Base-by-base conservation (phyloP, 305 asterid genomes). In the Fraxinus floribunda region DNA sequence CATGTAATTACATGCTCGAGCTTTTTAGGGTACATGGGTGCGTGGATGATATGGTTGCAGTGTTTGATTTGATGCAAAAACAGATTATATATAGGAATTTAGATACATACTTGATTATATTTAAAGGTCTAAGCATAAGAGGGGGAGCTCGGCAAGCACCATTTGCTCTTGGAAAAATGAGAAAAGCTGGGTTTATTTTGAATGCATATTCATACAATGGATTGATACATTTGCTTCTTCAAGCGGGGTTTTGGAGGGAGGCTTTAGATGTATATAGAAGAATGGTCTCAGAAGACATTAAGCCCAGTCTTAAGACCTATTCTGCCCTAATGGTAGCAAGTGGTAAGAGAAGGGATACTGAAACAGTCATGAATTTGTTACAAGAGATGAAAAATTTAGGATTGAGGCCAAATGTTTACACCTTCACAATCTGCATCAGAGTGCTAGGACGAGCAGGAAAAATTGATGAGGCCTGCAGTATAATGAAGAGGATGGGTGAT, bases 241-340 rank as follows among this genome's bases (percentile, higher is more conserved):
- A 92, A 83, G 93, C 91, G 38, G 97, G 98, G 66, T 92, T 87
- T 80, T 85, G 88, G 86, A 87, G 83, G 86, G 97, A 95, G 90
- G 97, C 91, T 78, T 86, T 95, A 71, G 79, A 82, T 79, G 84
- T 90, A 10, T 92, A 94, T 84, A 90, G 85, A 70, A 90, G 97
- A 88, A 93, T 94, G 97, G 87, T 95, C 34, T 89, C 90, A 1
- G 99, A 94, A 84, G 93, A 85, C 80, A 84, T 89, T 87, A 95
- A 90, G 88, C 99, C 98, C 41, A 94, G 97, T 85, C 97, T 94
- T 84, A 95, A 95, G 88, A 90, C 98, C 15, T 95, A 92, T 84
- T 95, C 99, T 18, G 98, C 99, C 2, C 88, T 95, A 57, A 94
- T 95, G 99, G 99, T 95, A 46, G 97, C 99, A 41, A 87, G 90